Evolutionary conservation across 495 filamentous ascomycete genomes (phyloP).

Genomic region (Penicillium canescens): DNA sequence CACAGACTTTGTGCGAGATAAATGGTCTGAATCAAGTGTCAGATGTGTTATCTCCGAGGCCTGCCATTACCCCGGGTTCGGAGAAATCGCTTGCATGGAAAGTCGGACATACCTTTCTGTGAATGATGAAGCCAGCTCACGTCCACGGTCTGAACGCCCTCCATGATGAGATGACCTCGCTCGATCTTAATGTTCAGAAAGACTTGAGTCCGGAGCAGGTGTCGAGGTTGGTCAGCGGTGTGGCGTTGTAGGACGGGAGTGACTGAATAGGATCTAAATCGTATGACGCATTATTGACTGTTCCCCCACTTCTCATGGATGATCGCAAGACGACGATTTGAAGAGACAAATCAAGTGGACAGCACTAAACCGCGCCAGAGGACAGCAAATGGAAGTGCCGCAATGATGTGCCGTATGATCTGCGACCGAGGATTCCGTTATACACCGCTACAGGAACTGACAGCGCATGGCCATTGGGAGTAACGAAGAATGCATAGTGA

Average conservation of each 20-base stretch:
- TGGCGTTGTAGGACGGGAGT: conserved; percentile 24
- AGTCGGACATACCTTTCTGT: conserved; percentile 53
- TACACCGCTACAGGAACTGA: conserved; percentile 6
- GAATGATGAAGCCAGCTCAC: conserved; percentile 71
- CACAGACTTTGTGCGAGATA: conserved; percentile 42
- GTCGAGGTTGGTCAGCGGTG: conserved; percentile 14
- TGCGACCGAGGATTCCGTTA: conserved; percentile 14
- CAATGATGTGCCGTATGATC: conserved; percentile 7
- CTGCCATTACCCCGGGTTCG: not conserved
- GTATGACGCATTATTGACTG: conserved; percentile 30
- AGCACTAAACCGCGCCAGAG: conserved; percentile 2
- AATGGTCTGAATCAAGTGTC: conserved; percentile 26
- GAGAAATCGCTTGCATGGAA: not conserved
- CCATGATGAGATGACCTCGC: conserved; percentile 44
- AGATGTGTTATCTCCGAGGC: conserved; percentile 7
- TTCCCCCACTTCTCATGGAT: conserved; percentile 19
- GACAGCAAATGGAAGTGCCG: conserved; percentile 4
- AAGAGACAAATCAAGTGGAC: conserved; percentile 5
- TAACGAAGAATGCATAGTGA: conserved; percentile 1
- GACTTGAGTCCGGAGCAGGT: not conserved
- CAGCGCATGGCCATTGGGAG: not conserved
- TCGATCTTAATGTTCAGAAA: not conserved
- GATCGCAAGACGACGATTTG: not conserved
- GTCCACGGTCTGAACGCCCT: conserved; percentile 65
- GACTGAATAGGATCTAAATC: conserved; percentile 25